Evolutionary conservation across 2,329 filamentous ascomycete species (phyloP).

Genomic region (Ascocoryne sarcoides): DNA sequence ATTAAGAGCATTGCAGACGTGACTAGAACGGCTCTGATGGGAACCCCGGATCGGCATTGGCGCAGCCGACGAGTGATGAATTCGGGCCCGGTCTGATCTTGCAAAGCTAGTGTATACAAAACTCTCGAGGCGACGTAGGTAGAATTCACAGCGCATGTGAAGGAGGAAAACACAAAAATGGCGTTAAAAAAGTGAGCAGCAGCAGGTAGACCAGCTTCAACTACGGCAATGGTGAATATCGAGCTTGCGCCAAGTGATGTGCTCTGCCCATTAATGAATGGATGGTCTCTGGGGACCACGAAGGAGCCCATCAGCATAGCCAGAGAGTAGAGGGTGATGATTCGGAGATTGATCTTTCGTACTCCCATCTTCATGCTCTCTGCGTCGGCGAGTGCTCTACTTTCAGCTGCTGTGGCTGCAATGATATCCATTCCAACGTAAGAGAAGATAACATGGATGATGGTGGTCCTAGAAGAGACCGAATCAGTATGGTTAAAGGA

Average conservation of each 20-base stretch:
- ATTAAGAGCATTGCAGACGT: constrained; percentile 33
- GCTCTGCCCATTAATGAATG: constrained; percentile 33
- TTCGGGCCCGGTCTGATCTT: constrained; percentile 33
- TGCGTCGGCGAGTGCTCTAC: constrained; percentile 28
- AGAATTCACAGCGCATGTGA: constrained; percentile 32
- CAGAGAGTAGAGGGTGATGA: constrained; percentile 26
- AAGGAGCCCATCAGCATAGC: constrained; percentile 26
- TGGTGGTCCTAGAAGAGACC: constrained; percentile 27
- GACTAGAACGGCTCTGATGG: constrained; percentile 32
- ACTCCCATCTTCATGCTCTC: constrained; percentile 35
- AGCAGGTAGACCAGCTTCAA: constrained; percentile 31
- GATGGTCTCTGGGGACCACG: constrained; percentile 31
- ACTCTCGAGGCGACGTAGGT: constrained; percentile 32
- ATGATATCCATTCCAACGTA: constrained; percentile 34
- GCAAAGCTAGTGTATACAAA: constrained; percentile 31
- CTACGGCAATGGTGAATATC: constrained; percentile 32
- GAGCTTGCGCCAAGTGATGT: constrained; percentile 31
- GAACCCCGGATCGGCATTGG: constrained; percentile 32
- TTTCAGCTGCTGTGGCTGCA: constrained; percentile 32
- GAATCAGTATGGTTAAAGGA: too few relatives aligned
- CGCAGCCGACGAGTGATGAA: constrained; percentile 33
- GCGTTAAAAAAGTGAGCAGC: constrained; percentile 33
- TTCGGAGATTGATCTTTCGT: constrained; percentile 32
- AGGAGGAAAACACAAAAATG: constrained; percentile 32
- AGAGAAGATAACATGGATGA: constrained; percentile 31